Evolutionary conservation across 2,329 filamentous ascomycete genomes (phyloP), one percentile per base, ranked within the genome.

Genomic region (Cadophora luteo-olivacea): DNA sequence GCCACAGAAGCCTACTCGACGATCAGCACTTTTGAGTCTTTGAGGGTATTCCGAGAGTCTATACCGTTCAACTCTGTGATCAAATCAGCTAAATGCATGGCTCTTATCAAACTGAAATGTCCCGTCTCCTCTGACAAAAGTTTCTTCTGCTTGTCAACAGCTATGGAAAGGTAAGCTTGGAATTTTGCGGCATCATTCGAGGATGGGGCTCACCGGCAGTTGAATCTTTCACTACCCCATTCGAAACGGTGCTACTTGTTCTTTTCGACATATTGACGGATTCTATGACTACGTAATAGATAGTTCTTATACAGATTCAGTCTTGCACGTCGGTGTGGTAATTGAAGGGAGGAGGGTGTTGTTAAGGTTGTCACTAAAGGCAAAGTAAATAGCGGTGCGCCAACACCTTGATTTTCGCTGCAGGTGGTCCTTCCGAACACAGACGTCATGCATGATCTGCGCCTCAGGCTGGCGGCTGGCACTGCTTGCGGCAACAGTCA

Each of bases 21-120:
- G n/a, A 32, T 68, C n/a, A 66, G 54, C 61, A 36, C 14, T 32
- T n/a, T 52, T n/a, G 14, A 49, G 12, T 9, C 22, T 22, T 3
- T 24, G 65, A 48, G 33, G 33, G 36, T 8, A 25, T 3, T 61
- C 38, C 2, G n/a, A 11, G 6, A 32, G n/a, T 11, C 32, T 33
- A n/a, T 66, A 90, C 93, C 87, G 79, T 97, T 92, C 80, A 95
- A 80, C 80, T 95, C 88, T 36, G 93, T 94, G 81, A 97, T 93
- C 75, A 94, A 84, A 81, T 97, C 88, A 72, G 94, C 90, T 77
- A 97, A 85, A 80, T 97, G 90, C 79, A 96, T 86, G 66, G 88
- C 88, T 68, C 85, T 84, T 57, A 91, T 82, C 70, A 91, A 84
- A 52, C 87, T 89, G 80, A 94, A 94, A 82, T 94, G 92, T 49